A percentile compares a stretch with the other conserved stretches of the same genome.
phyloP scores from a whole-genome alignment of 2,329 filamentous ascomycete genomes.

The Hypocreales sp. region DNA sequence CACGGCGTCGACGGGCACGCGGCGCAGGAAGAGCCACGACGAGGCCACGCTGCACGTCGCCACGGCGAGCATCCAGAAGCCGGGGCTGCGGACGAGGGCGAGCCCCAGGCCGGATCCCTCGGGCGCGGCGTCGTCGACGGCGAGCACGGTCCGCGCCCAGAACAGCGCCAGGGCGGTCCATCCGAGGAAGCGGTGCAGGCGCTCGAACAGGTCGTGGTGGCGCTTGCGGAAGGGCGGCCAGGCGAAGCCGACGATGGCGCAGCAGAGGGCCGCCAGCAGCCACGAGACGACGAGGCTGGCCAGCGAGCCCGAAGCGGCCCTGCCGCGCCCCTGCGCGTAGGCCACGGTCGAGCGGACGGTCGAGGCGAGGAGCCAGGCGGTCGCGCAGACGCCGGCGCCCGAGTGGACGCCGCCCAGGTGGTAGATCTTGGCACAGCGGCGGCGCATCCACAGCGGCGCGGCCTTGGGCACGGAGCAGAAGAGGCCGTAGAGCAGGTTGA shows the following conservation, averaged over 20 bases:
- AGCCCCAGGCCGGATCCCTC: constrained; percentile 16
- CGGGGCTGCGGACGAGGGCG: constrained; percentile 21
- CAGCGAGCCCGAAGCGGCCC: constrained; percentile 23
- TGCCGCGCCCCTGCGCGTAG: constrained; percentile 12
- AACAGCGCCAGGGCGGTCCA: constrained; percentile 52
- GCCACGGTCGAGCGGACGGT: constrained; percentile 21
- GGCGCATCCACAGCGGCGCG: constrained; percentile 31
- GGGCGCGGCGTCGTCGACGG: constrained; percentile 28
- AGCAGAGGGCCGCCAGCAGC: constrained; percentile 39
- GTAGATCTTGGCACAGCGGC: constrained; percentile 33
- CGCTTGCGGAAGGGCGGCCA: constrained; percentile 46
- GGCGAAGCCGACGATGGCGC: constrained; percentile 44
- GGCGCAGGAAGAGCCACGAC: constrained; percentile 59
- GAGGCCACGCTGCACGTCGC: constrained; percentile 51
- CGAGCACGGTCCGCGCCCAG: constrained; percentile 45
- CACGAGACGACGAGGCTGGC: constrained; percentile 34
- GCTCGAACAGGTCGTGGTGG: constrained; percentile 55
- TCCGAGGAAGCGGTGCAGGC: constrained; percentile 57
- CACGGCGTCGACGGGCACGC: constrained; percentile 49
- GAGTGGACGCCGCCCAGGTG: constrained; percentile 37
- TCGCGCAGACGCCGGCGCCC: constrained; percentile 31
- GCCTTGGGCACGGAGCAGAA: constrained; percentile 27
- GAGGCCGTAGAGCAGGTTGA: constrained; percentile 33
- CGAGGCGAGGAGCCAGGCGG: constrained; percentile 31
- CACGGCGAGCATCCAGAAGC: constrained; percentile 52